phyloP scores from a whole-genome alignment of 2,329 filamentous ascomycete genomes.

The Trematosphaeria pertusa region DNA sequence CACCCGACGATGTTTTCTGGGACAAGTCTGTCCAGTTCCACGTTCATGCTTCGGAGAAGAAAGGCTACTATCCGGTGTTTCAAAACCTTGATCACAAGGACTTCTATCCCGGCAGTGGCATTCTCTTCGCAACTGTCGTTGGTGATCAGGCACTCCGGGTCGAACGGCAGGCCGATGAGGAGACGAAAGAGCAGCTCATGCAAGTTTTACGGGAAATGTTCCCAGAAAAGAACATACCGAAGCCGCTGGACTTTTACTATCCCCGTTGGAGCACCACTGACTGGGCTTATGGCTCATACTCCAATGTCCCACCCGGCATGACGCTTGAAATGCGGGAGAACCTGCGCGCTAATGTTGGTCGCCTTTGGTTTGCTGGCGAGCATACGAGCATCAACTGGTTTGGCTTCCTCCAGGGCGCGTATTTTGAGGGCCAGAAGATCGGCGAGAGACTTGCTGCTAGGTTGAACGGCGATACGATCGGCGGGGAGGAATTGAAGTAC shows the following conservation, averaged over 20 bases:
- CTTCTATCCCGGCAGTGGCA: conserved; percentile 64
- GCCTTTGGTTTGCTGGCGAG: conserved; percentile 69
- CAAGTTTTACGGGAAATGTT: conserved; percentile 65
- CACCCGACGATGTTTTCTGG: conserved; percentile 65
- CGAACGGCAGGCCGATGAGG: conserved; percentile 62
- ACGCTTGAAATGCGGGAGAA: conserved; percentile 69
- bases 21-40: conserved; percentile 55
- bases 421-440: conserved; percentile 12
- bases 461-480: background rate
- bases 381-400: conserved; percentile 66
- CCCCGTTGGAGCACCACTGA: conserved; percentile 60
- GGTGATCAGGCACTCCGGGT: conserved; percentile 59
- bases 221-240: conserved; percentile 57
- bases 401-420: conserved; percentile 62
- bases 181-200: conserved; percentile 61
- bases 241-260: conserved; percentile 64
- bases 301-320: conserved; percentile 67
- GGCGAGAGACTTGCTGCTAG: conserved; percentile 6
- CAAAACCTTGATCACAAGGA: conserved; percentile 64
- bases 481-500: background rate
- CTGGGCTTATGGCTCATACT: conserved; percentile 64
- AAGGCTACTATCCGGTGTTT: conserved; percentile 64
- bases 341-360: conserved; percentile 63
- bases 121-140: conserved; percentile 68
- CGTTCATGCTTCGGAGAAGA: conserved; percentile 54